Conservation (phyloP, 257 asterid genomes). For the Solanum arcanum region DNA sequence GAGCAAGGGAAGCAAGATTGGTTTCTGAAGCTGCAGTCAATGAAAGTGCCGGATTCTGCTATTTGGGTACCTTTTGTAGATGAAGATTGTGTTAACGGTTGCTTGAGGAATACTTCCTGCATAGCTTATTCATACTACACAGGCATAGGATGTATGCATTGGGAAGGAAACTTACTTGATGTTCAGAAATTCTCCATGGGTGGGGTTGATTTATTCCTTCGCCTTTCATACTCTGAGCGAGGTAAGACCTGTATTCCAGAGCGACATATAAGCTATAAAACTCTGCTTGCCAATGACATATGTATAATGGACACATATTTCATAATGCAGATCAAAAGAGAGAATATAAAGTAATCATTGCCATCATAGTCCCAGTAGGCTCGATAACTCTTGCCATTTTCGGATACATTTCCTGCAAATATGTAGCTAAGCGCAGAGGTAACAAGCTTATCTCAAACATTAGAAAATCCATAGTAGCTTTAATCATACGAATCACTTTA, state of each 20-base stretch:
- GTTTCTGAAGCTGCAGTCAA: constrained; percentile 20
- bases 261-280: neutral
- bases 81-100: constrained; percentile 20
- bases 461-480: neutral
- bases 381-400: neutral
- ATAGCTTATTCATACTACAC: constrained; percentile 10
- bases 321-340: constrained; percentile 16
- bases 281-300: neutral
- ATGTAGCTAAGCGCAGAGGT: constrained; percentile 33
- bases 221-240: constrained; percentile 35
- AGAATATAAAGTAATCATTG: constrained; percentile 8
- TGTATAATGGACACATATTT: neutral
- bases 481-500: neutral
- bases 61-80: constrained; percentile 11
- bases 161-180: constrained; percentile 23
- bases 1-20: constrained; percentile 25
- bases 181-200: constrained; percentile 17
- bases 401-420: constrained; percentile 4
- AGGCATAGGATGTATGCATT: constrained; percentile 21
- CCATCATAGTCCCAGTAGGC: constrained; percentile 17
- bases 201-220: constrained; percentile 36
- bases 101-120: constrained; percentile 19
- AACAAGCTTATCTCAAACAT: neutral
- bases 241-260: constrained; percentile 13
- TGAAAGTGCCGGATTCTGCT: constrained; percentile 31